Conservation (phyloP, 352 stramenopile genomes). For the Aphanomyces cochlioides region DNA sequence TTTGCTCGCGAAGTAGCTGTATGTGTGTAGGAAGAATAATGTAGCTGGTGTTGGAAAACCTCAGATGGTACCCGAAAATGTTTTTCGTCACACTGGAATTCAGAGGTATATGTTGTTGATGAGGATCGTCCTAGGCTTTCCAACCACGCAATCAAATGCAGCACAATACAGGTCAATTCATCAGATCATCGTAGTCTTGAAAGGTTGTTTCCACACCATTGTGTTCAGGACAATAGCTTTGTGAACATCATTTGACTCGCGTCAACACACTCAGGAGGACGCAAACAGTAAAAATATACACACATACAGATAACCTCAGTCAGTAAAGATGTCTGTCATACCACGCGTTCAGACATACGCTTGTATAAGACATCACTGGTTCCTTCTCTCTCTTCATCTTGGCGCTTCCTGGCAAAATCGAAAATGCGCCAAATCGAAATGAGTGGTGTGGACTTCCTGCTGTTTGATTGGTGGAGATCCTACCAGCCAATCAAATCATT, state of each 20-base stretch:
- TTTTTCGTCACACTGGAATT: slow-evolving; percentile 30
- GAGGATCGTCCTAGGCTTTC: slow-evolving; percentile 28
- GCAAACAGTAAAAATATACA: slow-evolving; percentile 11
- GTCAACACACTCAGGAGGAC: not conserved
- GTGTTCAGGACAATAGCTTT: slow-evolving; percentile 26
- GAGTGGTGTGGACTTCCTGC: not conserved
- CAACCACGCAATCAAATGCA: not conserved
- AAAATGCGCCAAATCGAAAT: slow-evolving; percentile 13
- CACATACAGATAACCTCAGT: slow-evolving; percentile 21
- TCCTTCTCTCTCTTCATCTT: not conserved
- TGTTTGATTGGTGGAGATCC: slow-evolving; percentile 8
- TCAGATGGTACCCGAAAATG: slow-evolving; percentile 32
- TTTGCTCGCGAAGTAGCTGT: too few species aligned
- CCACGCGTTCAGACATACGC: slow-evolving; percentile 26
- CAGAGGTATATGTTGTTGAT: slow-evolving; percentile 32
- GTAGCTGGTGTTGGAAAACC: slow-evolving; percentile 3
- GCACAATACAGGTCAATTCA: slow-evolving; percentile 18
- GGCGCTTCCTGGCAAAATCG: not conserved
- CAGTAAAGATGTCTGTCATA: slow-evolving; percentile 23
- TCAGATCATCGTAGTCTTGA: slow-evolving; percentile 33
- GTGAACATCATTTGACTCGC: slow-evolving; percentile 21
- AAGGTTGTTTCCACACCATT: slow-evolving; percentile 20
- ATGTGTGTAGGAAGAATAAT: too few species aligned
- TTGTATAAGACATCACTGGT: slow-evolving; percentile 31
- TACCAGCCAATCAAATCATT: slow-evolving; percentile 24